Evolutionary conservation across 78 protist genomes (phyloP).

Genomic region (Dictyostelium discoideum): dicty_2.7 NC_007088.5:5331001-5331500

Average conservation of each 20-base stretch:
- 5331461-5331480: too few relatives aligned
- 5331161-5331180: constrained; percentile 94
- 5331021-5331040: background rate
- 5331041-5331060: constrained; percentile 84
- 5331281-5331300: background rate
- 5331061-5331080: background rate
- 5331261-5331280: background rate
- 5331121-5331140: constrained; percentile 98
- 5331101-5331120: constrained; percentile 54
- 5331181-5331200: constrained; percentile 95
- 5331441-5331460: too few relatives aligned
- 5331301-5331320: background rate
- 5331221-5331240: constrained; percentile 89
- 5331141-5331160: constrained; percentile 96
- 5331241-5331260: background rate
- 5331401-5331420: too few relatives aligned
- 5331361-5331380: too few relatives aligned
- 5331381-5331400: too few relatives aligned
- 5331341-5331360: too few relatives aligned
- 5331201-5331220: constrained; percentile 98
- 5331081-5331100: background rate
- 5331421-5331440: too few relatives aligned
- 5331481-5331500: too few relatives aligned
- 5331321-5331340: too few relatives aligned
- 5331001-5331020: background rate